Base-by-base conservation (phyloP, 495 filamentous ascomycete species). In the Jackrogersella minutella region DNA sequence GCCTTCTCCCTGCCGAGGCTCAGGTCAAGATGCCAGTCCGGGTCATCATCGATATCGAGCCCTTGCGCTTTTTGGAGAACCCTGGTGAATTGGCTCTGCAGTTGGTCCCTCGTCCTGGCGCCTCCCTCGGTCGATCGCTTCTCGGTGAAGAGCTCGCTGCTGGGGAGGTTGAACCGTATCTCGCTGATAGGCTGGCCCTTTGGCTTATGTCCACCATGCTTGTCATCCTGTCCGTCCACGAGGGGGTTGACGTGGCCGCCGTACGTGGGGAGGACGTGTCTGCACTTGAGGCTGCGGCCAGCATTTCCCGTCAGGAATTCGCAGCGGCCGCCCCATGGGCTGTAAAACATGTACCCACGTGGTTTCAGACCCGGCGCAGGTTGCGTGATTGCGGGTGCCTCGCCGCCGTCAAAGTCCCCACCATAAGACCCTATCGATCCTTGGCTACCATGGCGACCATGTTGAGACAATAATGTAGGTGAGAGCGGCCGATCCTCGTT, bases 271-370 rank as follows among this genome's bases (percentile, higher is more conserved):
- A 88, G 81, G 50, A 88, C 78, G 72, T 96, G 91, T 58, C 88
- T 90, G 80, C 91, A 95, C 74, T 87, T 91, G 0, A 97, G 77
- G 52, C 84, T 88, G 44, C 89, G 84, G 16, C 93, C 92, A 31
- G 85, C 88, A 31, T 86, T 82, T 58, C 91, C 88, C 3, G 90
- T 92, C 5, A 84, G 78, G 75, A 97, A 97, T 52, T 93, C 90
- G 77, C 93, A 97, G 22, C 81, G 83, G 14, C 92, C 91, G 54
- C 91, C 84, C 93, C 93, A 97, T 0, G 93, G 93, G n/a, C 88
- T 92, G 36, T 82, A 71, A 74, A 97, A 96, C 10, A 85, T 76
- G 76, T 88, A 91, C 5, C 80, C 81, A 41, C 79, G 80, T 8
- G 81, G 77, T 44, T 76, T 77, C 5, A 81, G 64, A 0, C 80